A percentile compares a stretch with the other conserved stretches of the same genome.
Conservation (phyloP, 345 rosid species). For the Arabidopsis arenosa region DNA sequence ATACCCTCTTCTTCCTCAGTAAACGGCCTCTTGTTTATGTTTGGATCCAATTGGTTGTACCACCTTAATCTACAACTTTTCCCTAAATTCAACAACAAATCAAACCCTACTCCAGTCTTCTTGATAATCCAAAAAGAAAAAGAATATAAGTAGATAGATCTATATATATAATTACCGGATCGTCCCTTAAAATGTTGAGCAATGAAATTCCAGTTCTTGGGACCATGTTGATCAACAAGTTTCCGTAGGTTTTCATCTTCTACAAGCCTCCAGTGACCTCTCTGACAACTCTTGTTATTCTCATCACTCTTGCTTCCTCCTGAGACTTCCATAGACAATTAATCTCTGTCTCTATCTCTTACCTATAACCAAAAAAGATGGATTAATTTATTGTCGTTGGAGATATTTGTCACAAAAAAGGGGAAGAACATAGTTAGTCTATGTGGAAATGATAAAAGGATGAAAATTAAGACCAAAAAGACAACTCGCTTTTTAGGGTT, state of each 20-base stretch:
- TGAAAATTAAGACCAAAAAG: constrained; percentile 6
- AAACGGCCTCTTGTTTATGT: constrained; percentile 55
- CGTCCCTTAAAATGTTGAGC: constrained; percentile 54
- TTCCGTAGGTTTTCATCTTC: constrained; percentile 54
- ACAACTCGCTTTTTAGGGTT: constrained; percentile 22
- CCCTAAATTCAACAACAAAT: constrained; percentile 34
- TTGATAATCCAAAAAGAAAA: neutral
- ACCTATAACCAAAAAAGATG: neutral
- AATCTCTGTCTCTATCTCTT: neutral
- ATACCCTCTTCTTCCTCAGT: constrained; percentile 57
- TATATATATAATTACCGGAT: constrained; percentile 44
- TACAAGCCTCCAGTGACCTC: constrained; percentile 58
- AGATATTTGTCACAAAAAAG: neutral
- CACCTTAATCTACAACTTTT: constrained; percentile 67
- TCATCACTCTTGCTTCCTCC: constrained; percentile 31
- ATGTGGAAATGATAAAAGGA: constrained; percentile 15
- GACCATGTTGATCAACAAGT: constrained; percentile 49
- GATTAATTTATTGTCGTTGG: neutral
- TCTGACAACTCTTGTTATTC: constrained; percentile 39
- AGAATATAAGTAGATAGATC: neutral
- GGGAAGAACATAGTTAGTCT: constrained; percentile 8
- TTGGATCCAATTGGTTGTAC: constrained; percentile 65
- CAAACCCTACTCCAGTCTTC: constrained; percentile 1
- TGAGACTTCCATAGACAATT: constrained; percentile 24
- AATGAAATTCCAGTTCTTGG: constrained; percentile 60